phyloP scores from a whole-genome alignment of 805 yeast species.

The Candida adriatica region DNA sequence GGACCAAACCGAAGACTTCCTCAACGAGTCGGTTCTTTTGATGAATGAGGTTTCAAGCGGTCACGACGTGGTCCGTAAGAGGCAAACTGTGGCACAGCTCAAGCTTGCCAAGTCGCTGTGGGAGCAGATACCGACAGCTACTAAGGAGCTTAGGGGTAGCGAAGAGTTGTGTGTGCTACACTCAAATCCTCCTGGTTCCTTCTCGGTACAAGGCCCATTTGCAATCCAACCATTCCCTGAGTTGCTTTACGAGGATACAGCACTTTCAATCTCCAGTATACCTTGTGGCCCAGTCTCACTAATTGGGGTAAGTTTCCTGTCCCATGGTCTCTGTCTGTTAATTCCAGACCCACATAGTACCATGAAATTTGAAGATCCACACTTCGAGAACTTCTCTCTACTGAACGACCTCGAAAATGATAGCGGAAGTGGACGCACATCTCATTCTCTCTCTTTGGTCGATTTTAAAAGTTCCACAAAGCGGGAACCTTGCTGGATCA shows the following conservation, averaged over 20 bases:
- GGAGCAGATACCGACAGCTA: conserved; percentile 19
- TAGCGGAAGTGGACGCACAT: neutral
- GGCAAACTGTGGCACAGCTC: conserved; percentile 27
- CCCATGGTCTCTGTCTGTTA: conserved; percentile 25
- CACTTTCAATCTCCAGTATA: conserved; percentile 27
- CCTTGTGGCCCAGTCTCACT: conserved; percentile 24
- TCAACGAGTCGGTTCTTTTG: conserved; percentile 28
- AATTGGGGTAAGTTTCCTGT: conserved; percentile 20
- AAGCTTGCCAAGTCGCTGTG: conserved; percentile 30
- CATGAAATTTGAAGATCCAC: conserved; percentile 28
- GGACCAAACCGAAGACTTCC: conserved; percentile 24
- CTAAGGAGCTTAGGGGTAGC: conserved; percentile 18
- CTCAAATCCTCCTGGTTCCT: conserved; percentile 11
- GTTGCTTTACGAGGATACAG: conserved; percentile 39
- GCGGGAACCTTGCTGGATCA: conserved; percentile 1
- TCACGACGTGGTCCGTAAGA: conserved; percentile 3
- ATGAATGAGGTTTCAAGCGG: conserved; percentile 22
- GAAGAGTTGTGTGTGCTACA: conserved; percentile 17
- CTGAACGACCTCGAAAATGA: conserved; percentile 2
- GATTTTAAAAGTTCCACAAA: conserved; percentile 8
- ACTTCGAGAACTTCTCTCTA: conserved; percentile 19
- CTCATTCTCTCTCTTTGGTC: conserved; percentile 2
- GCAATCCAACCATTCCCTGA: conserved; percentile 48
- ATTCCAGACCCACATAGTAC: conserved; percentile 27
- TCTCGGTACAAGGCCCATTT: conserved; percentile 46